phyloP scores from a whole-genome alignment of 129 eudicot species.

The Chrysanthemum seticuspe region DNA sequence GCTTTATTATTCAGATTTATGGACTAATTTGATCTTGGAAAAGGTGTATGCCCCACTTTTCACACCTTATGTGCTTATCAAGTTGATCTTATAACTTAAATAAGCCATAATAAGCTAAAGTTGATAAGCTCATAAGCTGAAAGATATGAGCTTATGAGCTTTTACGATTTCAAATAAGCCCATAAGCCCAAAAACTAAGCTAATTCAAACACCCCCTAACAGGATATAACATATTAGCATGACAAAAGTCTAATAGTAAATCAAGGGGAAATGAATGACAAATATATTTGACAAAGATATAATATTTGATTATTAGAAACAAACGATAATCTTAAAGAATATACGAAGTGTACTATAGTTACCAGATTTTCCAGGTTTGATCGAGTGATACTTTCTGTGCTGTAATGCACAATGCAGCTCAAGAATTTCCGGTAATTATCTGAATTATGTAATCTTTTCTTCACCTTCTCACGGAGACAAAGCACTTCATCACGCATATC shows the following conservation, averaged over 20 bases:
- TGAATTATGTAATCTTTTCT: slow-evolving; percentile 47
- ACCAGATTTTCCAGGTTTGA: slow-evolving; percentile 61
- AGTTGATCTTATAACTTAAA: too few relatives aligned
- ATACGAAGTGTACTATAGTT: slow-evolving; percentile 23
- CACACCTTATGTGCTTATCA: too few relatives aligned
- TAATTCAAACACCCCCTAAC: too few relatives aligned
- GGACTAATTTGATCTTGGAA: too few relatives aligned
- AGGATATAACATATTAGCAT: too few relatives aligned
- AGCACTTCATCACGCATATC: slow-evolving; percentile 55
- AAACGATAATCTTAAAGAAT: slow-evolving; percentile 4
- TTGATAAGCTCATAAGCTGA: too few relatives aligned
- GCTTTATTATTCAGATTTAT: too few relatives aligned
- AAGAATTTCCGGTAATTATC: slow-evolving; percentile 54
- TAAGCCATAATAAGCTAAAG: too few relatives aligned
- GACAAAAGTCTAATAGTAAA: neutral
- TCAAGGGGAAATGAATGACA: neutral
- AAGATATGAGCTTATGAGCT: too few relatives aligned
- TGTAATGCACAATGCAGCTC: slow-evolving; percentile 60
- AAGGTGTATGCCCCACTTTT: too few relatives aligned
- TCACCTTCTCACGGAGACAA: slow-evolving; percentile 66
- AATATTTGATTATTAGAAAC: neutral
- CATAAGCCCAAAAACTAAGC: too few relatives aligned
- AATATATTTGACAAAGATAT: neutral
- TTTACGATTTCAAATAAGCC: too few relatives aligned
- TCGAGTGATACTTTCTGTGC: slow-evolving; percentile 51